Base-by-base conservation (phyloP, 139 green algal genomes). In the Coelastrella sp. region DNA sequence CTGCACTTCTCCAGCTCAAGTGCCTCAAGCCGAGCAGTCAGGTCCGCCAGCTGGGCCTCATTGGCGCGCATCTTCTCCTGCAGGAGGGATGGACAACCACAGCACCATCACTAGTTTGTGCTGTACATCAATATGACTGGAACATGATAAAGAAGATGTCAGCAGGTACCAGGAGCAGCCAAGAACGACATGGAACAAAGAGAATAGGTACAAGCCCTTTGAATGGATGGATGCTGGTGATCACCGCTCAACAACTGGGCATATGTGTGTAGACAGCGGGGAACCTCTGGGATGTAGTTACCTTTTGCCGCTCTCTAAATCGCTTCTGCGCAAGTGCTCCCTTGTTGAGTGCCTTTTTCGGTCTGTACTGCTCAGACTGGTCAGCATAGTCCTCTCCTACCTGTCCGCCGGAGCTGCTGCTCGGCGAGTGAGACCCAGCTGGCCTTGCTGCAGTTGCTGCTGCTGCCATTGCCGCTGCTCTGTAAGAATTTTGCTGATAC, bases 221-320 rank as follows among this genome's bases (percentile, higher is more conserved):
- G 35, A 3, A 49, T 49, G 35, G 35, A 49, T 49, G 3, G 35
- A 49, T 49, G 35, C 35, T 49, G 35, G 35, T 3, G 35, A 49
- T n/a, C n/a, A n/a, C 35, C 35, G 35, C 35, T 49, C 1, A 49
- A 49, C 1, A 49, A 49, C 35, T 49, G 35, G 35, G 35, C 35
- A 49, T 49, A 49, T 49, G 35, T 49, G 35, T 49, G 35, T 49
- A 49, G 35, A 49, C 35, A 49, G 35, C 35, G 35, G 35, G 35
- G 35, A 49, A 49, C 35, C 35, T 49, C 35, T 49, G 35, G 35
- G 63, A 14, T 78, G 20, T n/a, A 58, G 12, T 85, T 63, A 80
- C 85, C 87, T 91, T 91, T 58, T 91, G 87, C 9, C 87, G 87
- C 19, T 91, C 87, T 20, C 87, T 80, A 78, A 91, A 91, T 19